Conservation (phyloP, 139 green algal genomes). For the Haematococcus sp. region DNA sequence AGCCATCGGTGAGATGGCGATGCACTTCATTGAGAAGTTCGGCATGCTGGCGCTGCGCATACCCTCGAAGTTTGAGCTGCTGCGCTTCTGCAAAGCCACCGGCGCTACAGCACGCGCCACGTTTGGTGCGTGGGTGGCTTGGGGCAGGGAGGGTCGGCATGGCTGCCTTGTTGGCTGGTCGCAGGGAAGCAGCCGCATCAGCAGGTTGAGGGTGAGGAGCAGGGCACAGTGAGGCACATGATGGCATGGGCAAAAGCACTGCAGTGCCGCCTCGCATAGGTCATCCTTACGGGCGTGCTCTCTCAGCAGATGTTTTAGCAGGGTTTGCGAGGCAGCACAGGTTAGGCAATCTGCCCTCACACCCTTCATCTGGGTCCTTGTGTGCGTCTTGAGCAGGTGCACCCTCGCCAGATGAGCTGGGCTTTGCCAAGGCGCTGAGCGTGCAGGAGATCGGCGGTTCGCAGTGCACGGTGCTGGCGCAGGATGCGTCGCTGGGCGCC, state of each 20-base stretch:
- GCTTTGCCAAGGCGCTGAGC: constrained; percentile 64
- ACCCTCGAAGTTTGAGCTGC: constrained; percentile 97
- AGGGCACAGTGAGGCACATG: too few species aligned
- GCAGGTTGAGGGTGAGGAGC: too few species aligned
- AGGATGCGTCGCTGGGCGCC: constrained; percentile 53
- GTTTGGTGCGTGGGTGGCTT: constrained; percentile 6
- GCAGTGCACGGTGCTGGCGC: constrained; percentile 75
- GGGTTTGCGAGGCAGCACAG: too few species aligned
- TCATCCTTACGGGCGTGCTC: too few species aligned
- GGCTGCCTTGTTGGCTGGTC: too few species aligned
- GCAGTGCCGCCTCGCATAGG: too few species aligned
- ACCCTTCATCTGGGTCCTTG: too few species aligned
- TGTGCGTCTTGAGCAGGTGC: constrained; percentile 5
- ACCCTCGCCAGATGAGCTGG: constrained; percentile 76
- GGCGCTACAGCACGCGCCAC: constrained; percentile 58
- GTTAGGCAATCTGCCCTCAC: too few species aligned
- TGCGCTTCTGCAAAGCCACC: constrained; percentile 90
- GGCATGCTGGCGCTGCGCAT: constrained; percentile 74
- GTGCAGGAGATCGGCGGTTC: constrained; percentile 89
- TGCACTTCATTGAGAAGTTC: constrained; percentile 98
- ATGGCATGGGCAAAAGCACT: too few species aligned
- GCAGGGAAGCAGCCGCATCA: too few species aligned
- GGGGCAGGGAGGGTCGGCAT: too few species aligned
- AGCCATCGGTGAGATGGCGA: constrained; percentile 92
- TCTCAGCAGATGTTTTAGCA: too few species aligned